These are phyloP conservation scores for Cryphonectria carpinicola DNA, from an alignment of 2,329 filamentous ascomycete species.

Conservation along the genomic window DNA sequence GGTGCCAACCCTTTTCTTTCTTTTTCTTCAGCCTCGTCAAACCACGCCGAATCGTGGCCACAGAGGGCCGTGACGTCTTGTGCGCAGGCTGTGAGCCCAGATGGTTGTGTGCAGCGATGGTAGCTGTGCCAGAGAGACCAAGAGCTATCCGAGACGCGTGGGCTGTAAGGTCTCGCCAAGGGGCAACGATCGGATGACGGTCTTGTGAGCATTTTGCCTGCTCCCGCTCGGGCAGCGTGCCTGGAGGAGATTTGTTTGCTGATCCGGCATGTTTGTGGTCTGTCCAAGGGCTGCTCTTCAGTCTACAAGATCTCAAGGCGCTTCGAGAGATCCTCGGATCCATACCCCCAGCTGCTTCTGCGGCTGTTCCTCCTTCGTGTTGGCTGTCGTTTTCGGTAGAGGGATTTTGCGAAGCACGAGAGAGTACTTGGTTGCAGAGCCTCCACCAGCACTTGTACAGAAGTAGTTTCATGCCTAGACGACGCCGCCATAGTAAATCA, in stretches of 20 bases:
- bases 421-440: neutral
- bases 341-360: neutral
- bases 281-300: conserved; percentile 10
- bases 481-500: too few species aligned
- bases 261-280: neutral
- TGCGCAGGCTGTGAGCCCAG: neutral
- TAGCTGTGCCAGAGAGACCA: neutral
- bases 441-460: neutral
- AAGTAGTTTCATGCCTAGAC: neutral
- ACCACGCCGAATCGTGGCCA: neutral
- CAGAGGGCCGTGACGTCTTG: neutral
- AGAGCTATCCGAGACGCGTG: conserved; percentile 1
- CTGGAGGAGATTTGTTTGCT: conserved; percentile 10
- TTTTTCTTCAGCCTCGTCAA: neutral
- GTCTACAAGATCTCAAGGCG: conserved; percentile 17
- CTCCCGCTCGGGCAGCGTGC: neutral
- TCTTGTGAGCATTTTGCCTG: neutral
- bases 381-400: neutral
- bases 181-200: neutral
- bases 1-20: neutral
- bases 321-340: conserved; percentile 14
- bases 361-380: neutral
- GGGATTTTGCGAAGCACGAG: neutral
- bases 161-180: neutral
- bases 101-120: neutral